These are phyloP conservation scores for Hippophae rhamnoides DNA, from an alignment of 306 rosid genomes.

Conservation along the genomic window DNA sequence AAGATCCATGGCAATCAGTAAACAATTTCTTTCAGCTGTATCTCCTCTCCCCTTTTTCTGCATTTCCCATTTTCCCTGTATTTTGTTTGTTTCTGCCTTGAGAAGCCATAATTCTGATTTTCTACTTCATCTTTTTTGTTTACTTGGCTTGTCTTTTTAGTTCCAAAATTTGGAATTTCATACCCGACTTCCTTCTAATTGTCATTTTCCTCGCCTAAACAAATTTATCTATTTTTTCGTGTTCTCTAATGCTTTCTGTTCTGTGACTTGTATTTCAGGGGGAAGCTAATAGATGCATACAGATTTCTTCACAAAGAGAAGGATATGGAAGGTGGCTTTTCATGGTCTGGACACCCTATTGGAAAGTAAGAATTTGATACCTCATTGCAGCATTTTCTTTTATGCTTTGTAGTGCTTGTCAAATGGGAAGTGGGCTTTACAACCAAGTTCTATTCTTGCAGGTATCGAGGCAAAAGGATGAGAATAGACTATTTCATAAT, in stretches of 20 bases:
- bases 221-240: neutral
- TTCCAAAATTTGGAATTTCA: neutral
- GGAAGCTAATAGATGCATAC: slow-evolving; percentile 84
- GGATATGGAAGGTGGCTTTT: slow-evolving; percentile 84
- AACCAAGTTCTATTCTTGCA: slow-evolving; percentile 31
- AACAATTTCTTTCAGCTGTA: neutral
- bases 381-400: neutral
- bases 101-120: too few species aligned
- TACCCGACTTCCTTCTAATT: neutral
- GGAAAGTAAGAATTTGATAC: slow-evolving; percentile 56
- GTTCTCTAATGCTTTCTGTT: slow-evolving; percentile 10
- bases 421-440: slow-evolving; percentile 5
- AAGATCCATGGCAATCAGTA: too few species aligned
- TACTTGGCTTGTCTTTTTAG: neutral
- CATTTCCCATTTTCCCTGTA: neutral
- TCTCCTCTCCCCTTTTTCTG: neutral
- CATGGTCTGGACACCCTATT: slow-evolving; percentile 92
- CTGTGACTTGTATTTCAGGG: slow-evolving; percentile 44
- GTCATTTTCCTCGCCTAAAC: neutral
- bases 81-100: too few species aligned
- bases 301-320: slow-evolving; percentile 72
- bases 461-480: slow-evolving; percentile 98
- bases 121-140: neutral
- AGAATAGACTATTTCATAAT: slow-evolving; percentile 81
- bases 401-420: neutral